Percentiles rank a stretch among this genome's conserved stretches.
Evolutionary conservation across 1,284 basidiomycete species (phyloP).

Genomic region (Xanthoconium separans): DNA sequence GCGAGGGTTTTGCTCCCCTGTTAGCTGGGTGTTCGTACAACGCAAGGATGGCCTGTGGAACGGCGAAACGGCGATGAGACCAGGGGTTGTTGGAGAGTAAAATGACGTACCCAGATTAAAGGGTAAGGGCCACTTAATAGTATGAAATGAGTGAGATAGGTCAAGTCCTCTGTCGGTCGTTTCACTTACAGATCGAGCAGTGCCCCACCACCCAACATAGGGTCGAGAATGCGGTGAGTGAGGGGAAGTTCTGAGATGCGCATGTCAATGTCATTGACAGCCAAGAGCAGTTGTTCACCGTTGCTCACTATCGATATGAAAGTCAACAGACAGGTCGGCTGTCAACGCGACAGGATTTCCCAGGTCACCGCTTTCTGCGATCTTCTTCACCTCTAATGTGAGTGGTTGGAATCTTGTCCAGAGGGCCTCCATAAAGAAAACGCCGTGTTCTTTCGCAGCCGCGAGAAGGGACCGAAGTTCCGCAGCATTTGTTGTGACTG

Average conservation of each 20-base stretch:
- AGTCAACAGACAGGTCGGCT: constrained; percentile 75
- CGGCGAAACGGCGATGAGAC: constrained; percentile 12
- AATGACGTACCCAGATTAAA: constrained; percentile 63
- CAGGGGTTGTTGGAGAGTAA: neutral
- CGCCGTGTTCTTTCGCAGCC: constrained; percentile 72
- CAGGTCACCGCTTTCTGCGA: constrained; percentile 59
- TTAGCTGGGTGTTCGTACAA: constrained; percentile 82
- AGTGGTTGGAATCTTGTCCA: constrained; percentile 82
- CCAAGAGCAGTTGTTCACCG: neutral
- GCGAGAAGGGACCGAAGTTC: constrained; percentile 67
- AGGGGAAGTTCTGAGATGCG: constrained; percentile 53
- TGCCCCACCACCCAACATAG: constrained; percentile 80
- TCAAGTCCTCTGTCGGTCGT: neutral
- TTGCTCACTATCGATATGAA: constrained; percentile 66
- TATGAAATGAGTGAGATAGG: constrained; percentile 3
- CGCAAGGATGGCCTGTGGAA: constrained; percentile 67
- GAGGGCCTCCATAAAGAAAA: constrained; percentile 90
- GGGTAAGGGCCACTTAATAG: constrained; percentile 75
- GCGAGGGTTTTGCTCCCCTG: constrained; percentile 51
- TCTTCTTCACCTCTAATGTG: constrained; percentile 59
- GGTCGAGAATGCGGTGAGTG: constrained; percentile 79
- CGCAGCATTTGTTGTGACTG: constrained; percentile 63
- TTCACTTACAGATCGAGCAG: constrained; percentile 74
- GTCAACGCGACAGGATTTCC: constrained; percentile 64
- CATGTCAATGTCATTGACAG: neutral